Conservation (phyloP, 768 basidiomycete species). For the Flagelloscypha sp. region DNA sequence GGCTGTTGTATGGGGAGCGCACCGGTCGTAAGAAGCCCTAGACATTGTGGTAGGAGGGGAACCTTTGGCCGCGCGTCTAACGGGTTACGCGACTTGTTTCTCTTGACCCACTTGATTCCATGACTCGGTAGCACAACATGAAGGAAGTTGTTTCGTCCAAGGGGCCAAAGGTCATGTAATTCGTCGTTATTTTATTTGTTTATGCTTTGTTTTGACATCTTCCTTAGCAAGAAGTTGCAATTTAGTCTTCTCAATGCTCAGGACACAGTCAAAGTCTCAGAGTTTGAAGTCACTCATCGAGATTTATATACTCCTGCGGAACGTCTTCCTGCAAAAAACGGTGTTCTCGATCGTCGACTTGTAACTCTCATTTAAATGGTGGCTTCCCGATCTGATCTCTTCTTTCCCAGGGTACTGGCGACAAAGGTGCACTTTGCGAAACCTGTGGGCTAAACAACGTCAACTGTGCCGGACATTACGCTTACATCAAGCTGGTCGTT, state of each 20-base stretch:
- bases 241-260: constrained; percentile 91
- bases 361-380: constrained; percentile 36
- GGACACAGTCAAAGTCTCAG: constrained; percentile 91
- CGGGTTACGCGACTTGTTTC: constrained; percentile 26
- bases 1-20: constrained; percentile 5
- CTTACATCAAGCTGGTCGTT: constrained; percentile 93
- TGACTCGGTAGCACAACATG: constrained; percentile 33
- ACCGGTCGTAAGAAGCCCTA: constrained; percentile 91
- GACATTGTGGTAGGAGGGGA: constrained; percentile 56
- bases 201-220: constrained; percentile 6
- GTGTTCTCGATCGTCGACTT: constrained; percentile 86
- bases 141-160: constrained; percentile 77
- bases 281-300: constrained; percentile 91
- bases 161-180: constrained; percentile 78
- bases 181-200: constrained; percentile 3
- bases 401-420: constrained; percentile 73
- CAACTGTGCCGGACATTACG: constrained; percentile 97
- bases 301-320: constrained; percentile 85
- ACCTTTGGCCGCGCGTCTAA: constrained; percentile 47
- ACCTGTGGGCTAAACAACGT: constrained; percentile 89
- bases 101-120: not conserved
- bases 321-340: constrained; percentile 81
- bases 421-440: constrained; percentile 87
- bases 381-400: not conserved
- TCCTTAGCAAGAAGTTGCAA: constrained; percentile 82